Base-by-base conservation (phyloP, 148 eudicot species). In the Dianthus caryophyllus region DNA sequence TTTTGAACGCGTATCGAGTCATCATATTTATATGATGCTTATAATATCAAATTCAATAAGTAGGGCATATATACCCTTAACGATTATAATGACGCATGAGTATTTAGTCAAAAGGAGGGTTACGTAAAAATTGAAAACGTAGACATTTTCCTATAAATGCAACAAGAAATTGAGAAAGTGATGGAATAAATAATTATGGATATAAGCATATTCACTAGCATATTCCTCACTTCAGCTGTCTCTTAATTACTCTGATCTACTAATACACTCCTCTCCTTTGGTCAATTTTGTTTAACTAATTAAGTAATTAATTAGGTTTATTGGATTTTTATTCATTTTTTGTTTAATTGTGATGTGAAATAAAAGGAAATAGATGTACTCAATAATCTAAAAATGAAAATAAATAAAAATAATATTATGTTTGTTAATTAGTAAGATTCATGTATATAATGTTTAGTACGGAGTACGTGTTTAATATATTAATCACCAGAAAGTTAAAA, bases 171-270 rank as follows among this genome's bases (percentile, higher is more conserved):
- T 39, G 13, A 10, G 52, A 63, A 43, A 14, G 53, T 10, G 66
- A 43, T 43, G 17, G 52, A 22, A 41, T 62, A 63, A 25, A 22
- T 17, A 63, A 15, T 11, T 25, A 4, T 12, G 24, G 36, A 22
- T 9, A 36, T 53, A 11, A n/a, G 71, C 71, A 67, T 67, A 38
- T 67, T 54, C 62, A 14, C 0, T 18, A 22, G 62, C 62, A 67
- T 67, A 67, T 67, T 67, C 62, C 62, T 55, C 10, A 10, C 48
- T 67, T 52, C 16, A 9, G 21, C 14, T 43, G 47, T 27, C 30
- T 51, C 44, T 30, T 39, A 47, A 31, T 65, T 39, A 47, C 52
- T 65, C 54, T 26, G 0, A 48, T 25, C 9, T 7, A 25, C 24
- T 27, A 11, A 4, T 6, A 41, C 48, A 11, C 13, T 33, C 38